Conservation (phyloP, 2,329 filamentous ascomycete genomes). For the Ophiostoma piceae region DNA sequence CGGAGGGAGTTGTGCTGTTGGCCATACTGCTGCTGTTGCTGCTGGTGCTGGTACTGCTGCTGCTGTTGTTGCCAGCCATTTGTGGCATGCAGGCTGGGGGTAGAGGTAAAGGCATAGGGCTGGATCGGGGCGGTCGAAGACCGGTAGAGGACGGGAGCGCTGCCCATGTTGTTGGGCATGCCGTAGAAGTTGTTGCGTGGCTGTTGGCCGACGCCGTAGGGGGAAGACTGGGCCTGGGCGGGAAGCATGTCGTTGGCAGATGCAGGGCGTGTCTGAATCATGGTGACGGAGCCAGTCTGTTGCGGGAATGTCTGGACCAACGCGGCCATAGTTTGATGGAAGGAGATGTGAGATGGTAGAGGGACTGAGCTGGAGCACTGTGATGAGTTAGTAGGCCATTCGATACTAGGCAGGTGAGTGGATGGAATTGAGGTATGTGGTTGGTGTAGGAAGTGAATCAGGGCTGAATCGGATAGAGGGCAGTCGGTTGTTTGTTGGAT, state of each 20-base stretch:
- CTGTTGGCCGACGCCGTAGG: constrained; percentile 44
- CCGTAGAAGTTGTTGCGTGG: constrained; percentile 49
- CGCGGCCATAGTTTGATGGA: constrained; percentile 64
- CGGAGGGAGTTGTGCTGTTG: constrained; percentile 36
- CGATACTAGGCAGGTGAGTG: too few relatives aligned
- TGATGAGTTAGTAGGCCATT: neutral
- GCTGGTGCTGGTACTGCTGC: constrained; percentile 21
- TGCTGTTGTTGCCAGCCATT: constrained; percentile 20
- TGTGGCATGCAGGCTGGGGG: constrained; percentile 57
- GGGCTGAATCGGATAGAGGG: neutral
- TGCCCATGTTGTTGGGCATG: constrained; percentile 42
- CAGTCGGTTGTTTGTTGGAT: neutral
- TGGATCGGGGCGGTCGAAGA: constrained; percentile 58
- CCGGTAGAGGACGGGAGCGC: constrained; percentile 46
- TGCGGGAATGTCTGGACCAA: constrained; percentile 77
- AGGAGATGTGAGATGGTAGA: neutral
- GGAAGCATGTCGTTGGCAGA: constrained; percentile 19
- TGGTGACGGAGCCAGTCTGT: constrained; percentile 66
- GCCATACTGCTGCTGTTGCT: constrained; percentile 10
- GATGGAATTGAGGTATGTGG: neutral
- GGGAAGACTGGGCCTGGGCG: constrained; percentile 27
- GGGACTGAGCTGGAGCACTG: constrained; percentile 1
- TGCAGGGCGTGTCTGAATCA: constrained; percentile 68
- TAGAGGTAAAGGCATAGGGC: constrained; percentile 69
- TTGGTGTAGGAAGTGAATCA: neutral